Conservation (phyloP, 768 basidiomycete species). For the Mycena vitilis region DNA sequence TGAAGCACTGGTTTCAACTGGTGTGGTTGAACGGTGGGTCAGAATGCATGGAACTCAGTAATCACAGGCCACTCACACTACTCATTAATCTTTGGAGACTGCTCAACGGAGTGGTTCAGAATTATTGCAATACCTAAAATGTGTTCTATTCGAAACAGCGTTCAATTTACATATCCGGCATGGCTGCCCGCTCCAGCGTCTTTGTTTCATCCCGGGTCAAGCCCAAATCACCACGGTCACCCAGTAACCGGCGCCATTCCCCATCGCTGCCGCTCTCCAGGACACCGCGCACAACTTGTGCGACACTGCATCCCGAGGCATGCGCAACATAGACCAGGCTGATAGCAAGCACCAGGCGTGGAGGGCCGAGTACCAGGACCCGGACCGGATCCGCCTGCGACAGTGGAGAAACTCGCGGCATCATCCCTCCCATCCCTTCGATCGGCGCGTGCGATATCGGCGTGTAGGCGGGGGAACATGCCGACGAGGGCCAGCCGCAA, state of each 20-base stretch:
- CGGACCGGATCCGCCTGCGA: slow-evolving; percentile 29
- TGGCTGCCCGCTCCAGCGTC: slow-evolving; percentile 21
- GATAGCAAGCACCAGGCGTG: slow-evolving; percentile 23
- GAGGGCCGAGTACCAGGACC: slow-evolving; percentile 30
- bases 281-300: slow-evolving; percentile 26
- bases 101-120: no score
- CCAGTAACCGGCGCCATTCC: slow-evolving; percentile 26
- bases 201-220: slow-evolving; percentile 14
- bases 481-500: not conserved
- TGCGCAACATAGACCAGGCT: slow-evolving; percentile 27
- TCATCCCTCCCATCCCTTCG: not conserved
- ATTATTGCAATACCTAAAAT: no score
- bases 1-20: no score
- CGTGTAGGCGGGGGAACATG: not conserved
- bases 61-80: not conserved
- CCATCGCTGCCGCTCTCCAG: slow-evolving; percentile 25
- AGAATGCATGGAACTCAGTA: no score
- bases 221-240: slow-evolving; percentile 12
- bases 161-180: slow-evolving; percentile 19
- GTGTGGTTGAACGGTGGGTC: no score
- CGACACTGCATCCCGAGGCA: slow-evolving; percentile 23
- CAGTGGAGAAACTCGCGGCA: not conserved
- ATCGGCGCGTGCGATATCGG: slow-evolving; percentile 8
- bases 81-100: not conserved
- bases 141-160: no score